Evolutionary conservation across 2,329 filamentous ascomycete species (phyloP).

Genomic region (Lecanicillium sp.): DNA sequence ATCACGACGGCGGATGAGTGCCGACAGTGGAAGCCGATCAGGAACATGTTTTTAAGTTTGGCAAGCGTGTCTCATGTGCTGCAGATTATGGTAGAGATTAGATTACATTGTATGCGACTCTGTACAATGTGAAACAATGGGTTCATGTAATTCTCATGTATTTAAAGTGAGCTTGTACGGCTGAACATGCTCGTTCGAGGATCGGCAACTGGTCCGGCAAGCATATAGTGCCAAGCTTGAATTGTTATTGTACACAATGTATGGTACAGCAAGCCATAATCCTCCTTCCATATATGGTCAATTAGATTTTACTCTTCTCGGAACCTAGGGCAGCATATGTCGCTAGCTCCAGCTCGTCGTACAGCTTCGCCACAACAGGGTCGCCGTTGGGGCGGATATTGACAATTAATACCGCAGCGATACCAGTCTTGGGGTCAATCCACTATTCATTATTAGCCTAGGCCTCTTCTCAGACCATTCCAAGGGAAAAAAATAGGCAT

Average conservation of each 20-base stretch:
- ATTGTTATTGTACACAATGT: no score
- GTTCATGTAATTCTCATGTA: neutral
- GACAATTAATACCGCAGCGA: constrained; percentile 34
- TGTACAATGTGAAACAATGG: neutral
- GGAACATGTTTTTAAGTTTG: neutral
- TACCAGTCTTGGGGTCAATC: constrained; percentile 32
- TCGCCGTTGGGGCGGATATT: constrained; percentile 35
- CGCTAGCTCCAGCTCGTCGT: constrained; percentile 33
- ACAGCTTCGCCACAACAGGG: constrained; percentile 28
- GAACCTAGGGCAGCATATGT: constrained; percentile 26
- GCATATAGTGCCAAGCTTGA: no score
- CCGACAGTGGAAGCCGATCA: neutral
- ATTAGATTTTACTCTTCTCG: constrained; percentile 6
- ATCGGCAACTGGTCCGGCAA: no score
- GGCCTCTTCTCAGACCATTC: no score
- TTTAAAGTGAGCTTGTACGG: no score
- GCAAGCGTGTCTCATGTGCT: neutral
- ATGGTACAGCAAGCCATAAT: no score
- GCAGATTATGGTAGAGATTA: neutral
- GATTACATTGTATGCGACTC: no score
- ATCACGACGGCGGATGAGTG: no score
- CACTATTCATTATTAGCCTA: constrained; percentile 25
- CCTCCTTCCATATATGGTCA: no score
- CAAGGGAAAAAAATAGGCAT: neutral
- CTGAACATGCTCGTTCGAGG: no score